Conservation (phyloP, 2,329 filamentous ascomycete species). For the Ceratocystis lukuohia region DNA sequence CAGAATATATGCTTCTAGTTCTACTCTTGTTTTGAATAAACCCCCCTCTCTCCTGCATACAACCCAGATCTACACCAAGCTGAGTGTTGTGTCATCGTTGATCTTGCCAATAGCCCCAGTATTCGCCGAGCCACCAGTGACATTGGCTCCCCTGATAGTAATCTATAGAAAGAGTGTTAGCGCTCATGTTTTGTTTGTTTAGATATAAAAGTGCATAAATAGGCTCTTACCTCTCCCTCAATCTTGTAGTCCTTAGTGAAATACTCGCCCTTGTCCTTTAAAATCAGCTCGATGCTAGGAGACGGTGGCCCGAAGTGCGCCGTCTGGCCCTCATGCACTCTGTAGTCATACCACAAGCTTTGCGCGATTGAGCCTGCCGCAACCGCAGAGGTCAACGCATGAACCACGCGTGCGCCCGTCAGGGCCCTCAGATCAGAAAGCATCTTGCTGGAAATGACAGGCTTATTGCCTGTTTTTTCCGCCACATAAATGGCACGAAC, state of each 20-base stretch:
- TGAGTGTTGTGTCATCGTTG: constrained; percentile 59
- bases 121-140: constrained; percentile 51
- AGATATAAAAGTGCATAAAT: neutral
- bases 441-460: constrained; percentile 50
- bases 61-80: constrained; percentile 31
- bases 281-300: constrained; percentile 63
- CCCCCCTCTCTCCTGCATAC: neutral
- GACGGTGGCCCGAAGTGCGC: constrained; percentile 73
- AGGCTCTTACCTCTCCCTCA: constrained; percentile 45
- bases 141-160: constrained; percentile 31
- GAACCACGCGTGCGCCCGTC: constrained; percentile 65
- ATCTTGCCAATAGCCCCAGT: constrained; percentile 53
- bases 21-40: neutral
- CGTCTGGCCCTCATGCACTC: constrained; percentile 34
- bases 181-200: neutral
- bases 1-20: constrained; percentile 6
- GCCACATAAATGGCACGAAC: constrained; percentile 72
- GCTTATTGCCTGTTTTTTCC: constrained; percentile 54
- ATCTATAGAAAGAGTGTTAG: constrained; percentile 9
- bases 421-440: constrained; percentile 74
- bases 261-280: constrained; percentile 47
- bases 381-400: constrained; percentile 66
- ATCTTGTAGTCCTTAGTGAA: constrained; percentile 51
- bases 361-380: constrained; percentile 87
- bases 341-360: constrained; percentile 78